Percentiles rank a stretch among this genome's conserved stretches.
phyloP scores from a whole-genome alignment of 306 rosid species.

The Cicer cuneatum region DNA sequence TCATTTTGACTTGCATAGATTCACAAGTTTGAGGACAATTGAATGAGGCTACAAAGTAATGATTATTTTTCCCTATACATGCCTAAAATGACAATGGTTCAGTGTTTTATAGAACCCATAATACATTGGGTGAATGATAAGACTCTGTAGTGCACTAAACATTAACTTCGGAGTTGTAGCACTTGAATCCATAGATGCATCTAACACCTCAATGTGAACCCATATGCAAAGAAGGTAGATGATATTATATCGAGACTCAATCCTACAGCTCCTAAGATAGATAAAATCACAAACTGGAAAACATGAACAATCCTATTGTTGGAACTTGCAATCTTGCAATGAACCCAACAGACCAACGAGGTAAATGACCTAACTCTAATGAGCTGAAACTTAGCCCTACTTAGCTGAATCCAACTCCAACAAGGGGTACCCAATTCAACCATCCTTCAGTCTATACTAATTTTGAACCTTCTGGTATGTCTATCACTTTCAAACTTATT shows the following conservation, averaged over 20 bases:
- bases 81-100: neutral
- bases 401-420: slow-evolving; percentile 3
- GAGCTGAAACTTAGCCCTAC: neutral
- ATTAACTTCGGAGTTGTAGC: neutral
- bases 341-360: neutral
- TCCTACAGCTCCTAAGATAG: neutral
- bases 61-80: neutral
- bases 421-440: neutral
- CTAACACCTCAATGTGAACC: neutral
- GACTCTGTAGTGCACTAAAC: neutral
- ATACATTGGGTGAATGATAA: neutral
- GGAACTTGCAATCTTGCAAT: neutral
- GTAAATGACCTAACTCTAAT: neutral
- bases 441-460: neutral
- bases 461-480: neutral
- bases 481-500: neutral
- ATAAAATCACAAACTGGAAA: neutral
- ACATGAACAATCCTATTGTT: neutral
- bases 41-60: neutral
- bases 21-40: neutral
- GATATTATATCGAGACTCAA: neutral
- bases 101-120: neutral
- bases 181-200: neutral
- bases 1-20: neutral
- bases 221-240: neutral